Evolutionary conservation across 2,329 filamentous ascomycete species (phyloP).

Genomic region (Tolypocladium amazonense): DNA sequence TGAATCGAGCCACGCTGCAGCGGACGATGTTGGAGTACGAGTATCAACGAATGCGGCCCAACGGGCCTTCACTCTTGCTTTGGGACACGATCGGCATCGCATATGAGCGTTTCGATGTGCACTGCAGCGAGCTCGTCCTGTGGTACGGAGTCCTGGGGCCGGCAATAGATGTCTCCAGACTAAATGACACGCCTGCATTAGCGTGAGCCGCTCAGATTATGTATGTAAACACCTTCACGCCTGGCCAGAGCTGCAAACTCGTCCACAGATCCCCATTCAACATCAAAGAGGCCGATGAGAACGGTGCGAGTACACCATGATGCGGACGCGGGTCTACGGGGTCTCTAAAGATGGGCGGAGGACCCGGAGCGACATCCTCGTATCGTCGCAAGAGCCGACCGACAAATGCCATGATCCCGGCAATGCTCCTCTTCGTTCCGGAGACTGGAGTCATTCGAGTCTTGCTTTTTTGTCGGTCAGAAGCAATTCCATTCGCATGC

Average conservation of each 20-base stretch:
- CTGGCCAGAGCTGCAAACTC: not conserved
- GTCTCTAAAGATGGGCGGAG: not conserved
- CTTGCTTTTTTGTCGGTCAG: not conserved
- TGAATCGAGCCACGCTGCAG: not conserved
- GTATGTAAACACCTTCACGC: not conserved
- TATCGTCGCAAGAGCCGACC: not conserved
- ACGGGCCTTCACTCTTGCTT: not conserved
- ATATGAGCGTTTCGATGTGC: not conserved
- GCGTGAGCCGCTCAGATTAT: not conserved
- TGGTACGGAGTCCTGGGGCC: no score
- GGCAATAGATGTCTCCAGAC: not conserved
- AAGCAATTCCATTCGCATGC: not conserved
- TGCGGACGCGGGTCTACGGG: no score
- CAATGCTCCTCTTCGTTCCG: not conserved
- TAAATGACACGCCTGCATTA: not conserved
- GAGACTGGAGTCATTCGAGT: not conserved
- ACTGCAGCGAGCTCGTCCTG: not conserved
- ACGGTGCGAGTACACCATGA: not conserved
- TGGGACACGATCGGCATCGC: not conserved
- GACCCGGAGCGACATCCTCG: not conserved
- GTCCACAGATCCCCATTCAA: no score
- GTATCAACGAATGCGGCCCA: not conserved
- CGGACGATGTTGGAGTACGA: not conserved
- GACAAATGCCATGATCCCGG: no score
- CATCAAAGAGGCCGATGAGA: not conserved